Percentiles rank a stretch among this genome's conserved stretches.
Evolutionary conservation across 1,284 basidiomycete species (phyloP).

Genomic region (Puccinia coronata): DNA sequence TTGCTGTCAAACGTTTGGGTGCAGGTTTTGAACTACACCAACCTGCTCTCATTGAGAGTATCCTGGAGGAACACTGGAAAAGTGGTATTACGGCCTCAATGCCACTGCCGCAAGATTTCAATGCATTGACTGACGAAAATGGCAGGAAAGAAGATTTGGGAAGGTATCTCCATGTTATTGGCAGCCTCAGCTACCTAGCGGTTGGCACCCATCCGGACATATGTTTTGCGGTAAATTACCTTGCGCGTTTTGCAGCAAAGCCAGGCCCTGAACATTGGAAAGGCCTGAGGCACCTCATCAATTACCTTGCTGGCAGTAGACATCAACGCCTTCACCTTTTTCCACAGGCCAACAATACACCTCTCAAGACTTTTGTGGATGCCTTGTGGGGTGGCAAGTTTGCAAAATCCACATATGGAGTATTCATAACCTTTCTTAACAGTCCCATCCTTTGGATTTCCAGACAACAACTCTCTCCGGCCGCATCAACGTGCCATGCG

Average conservation of each 20-base stretch:
- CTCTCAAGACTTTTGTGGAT: background rate
- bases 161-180: background rate
- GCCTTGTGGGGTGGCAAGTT: conserved; percentile 7
- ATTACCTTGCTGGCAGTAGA: background rate
- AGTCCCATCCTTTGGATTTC: background rate
- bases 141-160: background rate
- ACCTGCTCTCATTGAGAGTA: background rate
- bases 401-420: background rate
- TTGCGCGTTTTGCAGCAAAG: background rate
- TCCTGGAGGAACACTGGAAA: background rate
- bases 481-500: conserved; percentile 28
- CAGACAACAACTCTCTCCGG: background rate
- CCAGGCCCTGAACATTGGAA: background rate
- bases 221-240: too few species aligned
- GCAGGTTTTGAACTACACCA: background rate
- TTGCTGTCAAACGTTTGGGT: too few species aligned
- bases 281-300: background rate
- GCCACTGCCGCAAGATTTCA: background rate
- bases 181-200: too few species aligned
- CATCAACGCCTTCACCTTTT: background rate
- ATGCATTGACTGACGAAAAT: background rate
- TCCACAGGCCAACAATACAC: background rate
- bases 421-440: background rate
- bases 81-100: too few species aligned
- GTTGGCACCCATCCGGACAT: too few species aligned